Base-by-base conservation (phyloP, 164 flowering plant genomes). In the Taxillus chinensis region DNA sequence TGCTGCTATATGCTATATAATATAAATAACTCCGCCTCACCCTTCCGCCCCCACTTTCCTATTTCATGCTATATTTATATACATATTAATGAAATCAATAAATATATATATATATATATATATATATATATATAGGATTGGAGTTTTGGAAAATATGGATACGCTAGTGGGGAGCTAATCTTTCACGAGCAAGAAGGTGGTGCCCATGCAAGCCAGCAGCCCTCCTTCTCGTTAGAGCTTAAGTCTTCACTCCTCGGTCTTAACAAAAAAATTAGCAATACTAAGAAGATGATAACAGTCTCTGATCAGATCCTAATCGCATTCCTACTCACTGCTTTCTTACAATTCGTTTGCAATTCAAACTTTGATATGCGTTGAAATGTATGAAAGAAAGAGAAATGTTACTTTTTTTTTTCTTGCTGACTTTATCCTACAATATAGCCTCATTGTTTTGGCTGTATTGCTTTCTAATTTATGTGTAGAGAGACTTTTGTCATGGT, bases 301-400 rank as follows among this genome's bases (percentile, higher is more conserved):
- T 0, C 15, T 5, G 79, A 78, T 61, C 82, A 78, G 64, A 56
- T 76, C 55, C 51, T 78, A 11, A 10, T 71, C 49, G 60, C 55
- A 12, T 4, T 78, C 8, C 0, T 69, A 41, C 0, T 68, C 5
- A 5, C 12, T 17, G 55, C 61, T 38, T 41, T 71, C 5, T 27
- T 65, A 65, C 62, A 55, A 60, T 3, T 8, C 71, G 41, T 41
- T 53, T 4, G 1, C 17, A 17, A 53, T 38, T 39, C 4, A 62
- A 49, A 49, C 15, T 41, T 27, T 27, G 27, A 27, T 27, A 27
- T 27, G 27, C 27, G 27, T 27, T 27, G 27, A 27, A 27, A 27
- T 27, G 27, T 27, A 27, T 27, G 27, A 27, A 27, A 27, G 27
- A 0, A 27, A 2, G 27, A 27, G 27, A 27, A 27, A 27, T 27